These are phyloP conservation scores for Prunus kanzakura DNA, from an alignment of 306 rosid species.

Conservation along the genomic window DNA sequence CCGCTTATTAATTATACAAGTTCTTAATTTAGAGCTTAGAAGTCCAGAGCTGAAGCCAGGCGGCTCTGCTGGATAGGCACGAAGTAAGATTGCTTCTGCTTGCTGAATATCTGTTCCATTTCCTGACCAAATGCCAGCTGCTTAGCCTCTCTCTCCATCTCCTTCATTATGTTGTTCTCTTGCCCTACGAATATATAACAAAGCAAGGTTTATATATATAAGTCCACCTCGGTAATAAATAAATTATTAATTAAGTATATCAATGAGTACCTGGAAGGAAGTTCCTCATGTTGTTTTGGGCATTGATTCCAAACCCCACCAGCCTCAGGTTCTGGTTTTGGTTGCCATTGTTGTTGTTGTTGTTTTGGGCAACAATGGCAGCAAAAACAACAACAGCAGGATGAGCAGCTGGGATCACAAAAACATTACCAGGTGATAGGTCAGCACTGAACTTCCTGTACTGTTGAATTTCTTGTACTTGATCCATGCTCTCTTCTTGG, in stretches of 20 bases:
- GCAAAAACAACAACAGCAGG: background rate
- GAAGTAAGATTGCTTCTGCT: constrained; percentile 21
- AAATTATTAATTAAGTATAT: background rate
- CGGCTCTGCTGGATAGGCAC: constrained; percentile 1
- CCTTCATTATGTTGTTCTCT: constrained; percentile 14
- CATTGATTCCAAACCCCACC: constrained; percentile 29
- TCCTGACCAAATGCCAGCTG: constrained; percentile 29
- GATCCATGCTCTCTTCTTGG: background rate
- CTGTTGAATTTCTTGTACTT: constrained; percentile 1
- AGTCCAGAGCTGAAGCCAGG: too few relatives aligned
- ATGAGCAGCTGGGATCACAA: constrained; percentile 36
- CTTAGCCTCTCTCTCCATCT: constrained; percentile 24
- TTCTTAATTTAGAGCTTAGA: too few relatives aligned
- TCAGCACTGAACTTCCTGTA: background rate
- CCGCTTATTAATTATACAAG: too few relatives aligned
- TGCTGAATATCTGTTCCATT: constrained; percentile 19
- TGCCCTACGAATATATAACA: background rate
- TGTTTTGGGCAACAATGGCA: constrained; percentile 7
- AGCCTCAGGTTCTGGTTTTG: constrained; percentile 9
- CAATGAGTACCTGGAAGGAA: constrained; percentile 24
- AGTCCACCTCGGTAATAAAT: background rate
- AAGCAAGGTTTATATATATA: background rate
- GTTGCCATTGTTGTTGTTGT: background rate
- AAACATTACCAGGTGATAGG: constrained; percentile 13
- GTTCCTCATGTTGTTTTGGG: constrained; percentile 19